phyloP scores from a whole-genome alignment of 2,329 filamentous ascomycete genomes.

The Drechslerella coelobrocha region DNA sequence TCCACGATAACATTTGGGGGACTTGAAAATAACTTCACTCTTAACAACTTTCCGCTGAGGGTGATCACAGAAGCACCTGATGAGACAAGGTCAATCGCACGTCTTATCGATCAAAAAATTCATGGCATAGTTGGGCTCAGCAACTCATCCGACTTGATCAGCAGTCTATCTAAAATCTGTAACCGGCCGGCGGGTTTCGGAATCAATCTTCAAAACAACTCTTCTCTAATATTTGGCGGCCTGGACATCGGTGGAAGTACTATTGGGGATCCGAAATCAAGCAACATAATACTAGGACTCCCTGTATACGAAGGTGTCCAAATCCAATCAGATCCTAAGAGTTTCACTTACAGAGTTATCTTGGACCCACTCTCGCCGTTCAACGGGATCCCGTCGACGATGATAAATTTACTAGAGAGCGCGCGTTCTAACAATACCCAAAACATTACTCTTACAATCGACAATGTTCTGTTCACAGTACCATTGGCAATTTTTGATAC shows the following conservation, averaged over 20 bases:
- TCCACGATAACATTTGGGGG: neutral
- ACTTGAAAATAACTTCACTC: neutral
- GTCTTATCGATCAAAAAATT: neutral
- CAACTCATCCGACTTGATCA: slow-evolving; percentile 12
- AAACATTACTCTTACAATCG: slow-evolving; percentile 8
- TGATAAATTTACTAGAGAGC: neutral
- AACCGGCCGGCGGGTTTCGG: slow-evolving; percentile 14
- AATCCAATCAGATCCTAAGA: neutral
- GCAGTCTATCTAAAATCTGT: slow-evolving; percentile 16
- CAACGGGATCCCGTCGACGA: slow-evolving; percentile 15
- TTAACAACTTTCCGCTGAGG: slow-evolving; percentile 17
- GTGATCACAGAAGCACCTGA: too few relatives aligned
- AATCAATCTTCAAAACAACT: slow-evolving; percentile 12
- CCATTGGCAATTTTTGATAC: slow-evolving; percentile 16
- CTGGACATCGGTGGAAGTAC: slow-evolving; percentile 17
- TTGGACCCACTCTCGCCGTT: slow-evolving; percentile 10
- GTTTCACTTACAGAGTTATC: neutral
- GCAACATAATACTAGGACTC: neutral
- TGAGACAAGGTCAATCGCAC: too few relatives aligned
- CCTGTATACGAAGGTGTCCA: neutral
- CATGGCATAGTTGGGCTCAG: slow-evolving; percentile 35
- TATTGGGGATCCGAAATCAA: slow-evolving; percentile 16
- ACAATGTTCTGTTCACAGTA: slow-evolving; percentile 8
- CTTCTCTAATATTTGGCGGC: slow-evolving; percentile 31
- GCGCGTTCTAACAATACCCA: neutral